Evolutionary conservation across 2,329 filamentous ascomycete species (phyloP).

Genomic region (Fusarium subglutinans): DNA sequence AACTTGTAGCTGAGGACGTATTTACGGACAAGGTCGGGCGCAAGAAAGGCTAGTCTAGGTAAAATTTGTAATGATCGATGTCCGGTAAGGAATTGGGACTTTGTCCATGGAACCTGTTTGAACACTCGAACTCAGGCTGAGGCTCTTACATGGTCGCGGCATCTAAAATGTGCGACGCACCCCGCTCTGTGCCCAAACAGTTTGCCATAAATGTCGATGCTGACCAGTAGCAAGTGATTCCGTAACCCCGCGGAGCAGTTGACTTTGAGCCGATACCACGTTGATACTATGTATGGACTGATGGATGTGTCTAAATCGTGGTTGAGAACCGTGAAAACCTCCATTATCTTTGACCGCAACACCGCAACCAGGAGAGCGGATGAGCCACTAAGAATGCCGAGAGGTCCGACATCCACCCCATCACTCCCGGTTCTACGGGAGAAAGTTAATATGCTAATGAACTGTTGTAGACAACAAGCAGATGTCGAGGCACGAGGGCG

Average conservation of each 20-base stretch:
- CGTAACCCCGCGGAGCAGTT: constrained; percentile 11
- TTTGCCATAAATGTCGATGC: constrained; percentile 5
- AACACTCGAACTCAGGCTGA: constrained; percentile 11
- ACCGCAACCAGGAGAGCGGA: constrained; percentile 11
- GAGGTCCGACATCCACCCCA: neutral
- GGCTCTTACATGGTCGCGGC: neutral
- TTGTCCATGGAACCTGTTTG: neutral
- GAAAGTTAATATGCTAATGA: neutral
- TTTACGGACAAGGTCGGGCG: neutral
- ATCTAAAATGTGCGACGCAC: constrained; percentile 11
- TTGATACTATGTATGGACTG: neutral
- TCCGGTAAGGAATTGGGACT: neutral
- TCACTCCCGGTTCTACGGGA: constrained; percentile 7
- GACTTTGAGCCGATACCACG: neutral
- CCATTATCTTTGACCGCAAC: constrained; percentile 14
- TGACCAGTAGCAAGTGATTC: constrained; percentile 3
- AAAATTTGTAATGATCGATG: neutral
- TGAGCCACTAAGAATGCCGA: neutral
- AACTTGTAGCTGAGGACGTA: neutral
- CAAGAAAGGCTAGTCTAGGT: neutral
- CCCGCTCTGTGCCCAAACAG: neutral
- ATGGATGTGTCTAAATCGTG: neutral
- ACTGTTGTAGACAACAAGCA: constrained; percentile 2
- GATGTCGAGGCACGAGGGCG: neutral
- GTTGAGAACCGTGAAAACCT: neutral